These are phyloP conservation scores for Entophlyctis luteolus DNA, from an alignment of 192 early-diverging fungal species.

Conservation along the genomic window DNA sequence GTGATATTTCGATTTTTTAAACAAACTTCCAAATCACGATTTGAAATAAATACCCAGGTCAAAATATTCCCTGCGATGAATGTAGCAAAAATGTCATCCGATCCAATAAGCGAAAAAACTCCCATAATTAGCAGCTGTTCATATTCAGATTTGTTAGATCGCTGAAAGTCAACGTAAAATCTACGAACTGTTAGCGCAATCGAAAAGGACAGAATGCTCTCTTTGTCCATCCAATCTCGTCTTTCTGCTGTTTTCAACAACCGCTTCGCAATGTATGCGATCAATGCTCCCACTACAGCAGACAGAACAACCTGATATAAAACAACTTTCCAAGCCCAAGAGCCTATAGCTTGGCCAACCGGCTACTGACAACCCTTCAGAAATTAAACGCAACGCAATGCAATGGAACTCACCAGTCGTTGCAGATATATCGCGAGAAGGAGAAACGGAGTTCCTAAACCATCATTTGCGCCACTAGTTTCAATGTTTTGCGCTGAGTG, in stretches of 20 bases:
- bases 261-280: conserved; percentile 68
- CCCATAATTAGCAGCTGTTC: conserved; percentile 12
- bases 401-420: conserved; percentile 13
- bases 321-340: conserved; percentile 74
- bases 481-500: conserved; percentile 24
- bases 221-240: conserved; percentile 77
- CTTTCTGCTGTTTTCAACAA: conserved; percentile 64
- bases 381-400: neutral
- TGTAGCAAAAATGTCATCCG: conserved; percentile 63
- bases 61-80: conserved; percentile 26
- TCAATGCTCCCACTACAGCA: conserved; percentile 62
- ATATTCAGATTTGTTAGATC: neutral
- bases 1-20: neutral
- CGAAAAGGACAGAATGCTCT: conserved; percentile 76
- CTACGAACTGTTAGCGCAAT: conserved; percentile 60
- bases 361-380: conserved; percentile 10
- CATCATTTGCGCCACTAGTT: conserved; percentile 89
- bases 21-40: neutral
- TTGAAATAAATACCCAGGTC: conserved; percentile 14
- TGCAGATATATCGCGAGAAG: conserved; percentile 72
- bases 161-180: neutral
- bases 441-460: conserved; percentile 78
- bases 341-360: conserved; percentile 60
- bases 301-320: conserved; percentile 76
- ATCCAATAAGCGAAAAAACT: conserved; percentile 34